Percentiles rank a stretch among this genome's conserved stretches.
Conservation (phyloP, 495 filamentous ascomycete genomes). For the Penicillium pancosmium region DNA sequence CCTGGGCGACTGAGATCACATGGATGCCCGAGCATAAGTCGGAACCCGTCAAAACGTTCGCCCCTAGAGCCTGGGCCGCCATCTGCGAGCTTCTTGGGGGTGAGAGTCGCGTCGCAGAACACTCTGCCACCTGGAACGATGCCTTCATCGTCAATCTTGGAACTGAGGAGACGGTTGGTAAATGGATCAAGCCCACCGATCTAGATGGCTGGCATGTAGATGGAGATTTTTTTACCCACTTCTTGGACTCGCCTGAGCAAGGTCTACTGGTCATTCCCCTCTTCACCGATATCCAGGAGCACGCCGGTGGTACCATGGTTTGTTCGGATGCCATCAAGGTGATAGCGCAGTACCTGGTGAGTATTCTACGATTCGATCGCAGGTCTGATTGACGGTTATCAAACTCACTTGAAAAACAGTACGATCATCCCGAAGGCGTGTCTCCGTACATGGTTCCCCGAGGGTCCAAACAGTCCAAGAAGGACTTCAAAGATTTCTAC, state of each 20-base stretch:
- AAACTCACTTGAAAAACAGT: conserved; percentile 20
- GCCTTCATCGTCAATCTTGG: conserved; percentile 75
- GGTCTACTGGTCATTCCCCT: conserved; percentile 70
- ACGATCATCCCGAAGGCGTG: conserved; percentile 69
- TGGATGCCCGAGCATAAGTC: conserved; percentile 66
- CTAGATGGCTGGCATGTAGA: conserved; percentile 73
- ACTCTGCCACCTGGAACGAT: conserved; percentile 64
- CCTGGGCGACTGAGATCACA: conserved; percentile 62
- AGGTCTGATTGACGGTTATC: neutral
- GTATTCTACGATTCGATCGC: neutral
- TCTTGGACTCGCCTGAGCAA: conserved; percentile 73
- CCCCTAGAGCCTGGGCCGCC: conserved; percentile 68
- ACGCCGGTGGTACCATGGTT: conserved; percentile 70
- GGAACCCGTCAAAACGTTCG: conserved; percentile 59
- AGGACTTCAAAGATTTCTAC: conserved; percentile 55
- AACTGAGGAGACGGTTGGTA: conserved; percentile 54
- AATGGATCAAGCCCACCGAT: conserved; percentile 49
- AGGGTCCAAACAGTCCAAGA: conserved; percentile 41
- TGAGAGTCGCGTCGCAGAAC: conserved; percentile 55
- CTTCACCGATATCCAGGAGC: conserved; percentile 63
- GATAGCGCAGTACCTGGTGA: conserved; percentile 59
- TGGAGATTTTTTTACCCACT: conserved; percentile 78
- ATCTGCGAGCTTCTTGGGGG: conserved; percentile 74
- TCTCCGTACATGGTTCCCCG: conserved; percentile 66
- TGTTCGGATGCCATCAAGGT: conserved; percentile 59